Conservation (phyloP, 2,329 filamentous ascomycete genomes). For the Sporothrix brasiliensis region DNA sequence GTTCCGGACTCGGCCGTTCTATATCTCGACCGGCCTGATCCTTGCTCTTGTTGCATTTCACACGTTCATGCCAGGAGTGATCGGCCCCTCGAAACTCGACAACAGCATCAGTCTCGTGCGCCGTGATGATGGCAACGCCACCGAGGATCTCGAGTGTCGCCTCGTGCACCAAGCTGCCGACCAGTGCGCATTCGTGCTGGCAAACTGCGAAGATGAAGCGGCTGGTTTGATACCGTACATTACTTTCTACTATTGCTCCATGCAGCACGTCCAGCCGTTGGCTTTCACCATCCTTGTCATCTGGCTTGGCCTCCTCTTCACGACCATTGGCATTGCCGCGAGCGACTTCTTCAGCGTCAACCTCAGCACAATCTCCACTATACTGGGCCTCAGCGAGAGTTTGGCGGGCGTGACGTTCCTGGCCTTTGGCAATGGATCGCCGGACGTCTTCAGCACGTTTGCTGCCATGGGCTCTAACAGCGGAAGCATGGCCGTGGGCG, state of each 20-base stretch:
- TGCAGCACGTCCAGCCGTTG: constrained; percentile 68
- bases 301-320: constrained; percentile 90
- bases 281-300: constrained; percentile 77
- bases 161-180: constrained; percentile 75
- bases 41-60: constrained; percentile 50
- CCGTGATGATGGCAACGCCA: constrained; percentile 31
- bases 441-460: constrained; percentile 98
- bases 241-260: constrained; percentile 83
- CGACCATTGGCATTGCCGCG: constrained; percentile 94
- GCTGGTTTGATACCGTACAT: constrained; percentile 89
- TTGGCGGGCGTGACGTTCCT: constrained; percentile 95
- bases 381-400: constrained; percentile 92
- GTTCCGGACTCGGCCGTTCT: constrained; percentile 54
- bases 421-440: constrained; percentile 95
- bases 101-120: constrained; percentile 8
- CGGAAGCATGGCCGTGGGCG: constrained; percentile 93
- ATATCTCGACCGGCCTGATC: constrained; percentile 52
- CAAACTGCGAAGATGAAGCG: constrained; percentile 85
- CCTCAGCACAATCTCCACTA: constrained; percentile 84
- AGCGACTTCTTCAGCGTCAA: constrained; percentile 99
- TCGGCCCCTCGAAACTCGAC: neutral
- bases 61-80: neutral
- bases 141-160: constrained; percentile 63
- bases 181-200: constrained; percentile 82
- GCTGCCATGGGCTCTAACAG: constrained; percentile 97